These are phyloP conservation scores for Pueraria montana DNA, from an alignment of 306 rosid genomes.

Conservation along the genomic window DNA sequence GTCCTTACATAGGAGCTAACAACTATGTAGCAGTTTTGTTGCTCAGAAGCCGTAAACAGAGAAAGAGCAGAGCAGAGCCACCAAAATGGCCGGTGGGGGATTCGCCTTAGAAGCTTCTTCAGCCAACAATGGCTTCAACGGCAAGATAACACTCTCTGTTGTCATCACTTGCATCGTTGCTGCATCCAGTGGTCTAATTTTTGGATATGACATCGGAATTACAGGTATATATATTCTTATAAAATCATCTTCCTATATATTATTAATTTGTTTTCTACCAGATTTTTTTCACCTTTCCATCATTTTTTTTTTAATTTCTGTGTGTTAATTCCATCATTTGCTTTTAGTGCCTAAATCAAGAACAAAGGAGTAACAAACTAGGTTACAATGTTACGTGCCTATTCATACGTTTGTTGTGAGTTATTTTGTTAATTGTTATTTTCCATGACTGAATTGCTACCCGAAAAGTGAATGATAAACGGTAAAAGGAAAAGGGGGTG, in stretches of 20 bases:
- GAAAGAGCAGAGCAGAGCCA: neutral
- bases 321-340: no score
- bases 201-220: constrained; percentile 76
- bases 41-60: neutral
- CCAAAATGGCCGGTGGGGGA: constrained; percentile 64
- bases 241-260: neutral
- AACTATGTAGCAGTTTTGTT: neutral
- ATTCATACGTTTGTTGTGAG: neutral
- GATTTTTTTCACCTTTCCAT: no score
- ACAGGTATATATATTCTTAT: constrained; percentile 53
- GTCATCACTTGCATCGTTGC: constrained; percentile 75
- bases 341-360: neutral
- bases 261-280: neutral
- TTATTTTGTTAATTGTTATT: neutral
- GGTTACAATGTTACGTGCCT: neutral
- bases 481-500: no score
- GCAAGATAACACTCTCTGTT: constrained; percentile 63
- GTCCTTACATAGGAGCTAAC: neutral
- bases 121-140: constrained; percentile 4
- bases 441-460: neutral
- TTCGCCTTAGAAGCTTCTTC: constrained; percentile 53
- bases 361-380: neutral
- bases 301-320: neutral
- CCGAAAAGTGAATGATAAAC: no score
- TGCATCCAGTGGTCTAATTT: constrained; percentile 74